Base-by-base conservation (phyloP, 805 yeast genomes). In the Metschnikowia bowlesiae region DNA sequence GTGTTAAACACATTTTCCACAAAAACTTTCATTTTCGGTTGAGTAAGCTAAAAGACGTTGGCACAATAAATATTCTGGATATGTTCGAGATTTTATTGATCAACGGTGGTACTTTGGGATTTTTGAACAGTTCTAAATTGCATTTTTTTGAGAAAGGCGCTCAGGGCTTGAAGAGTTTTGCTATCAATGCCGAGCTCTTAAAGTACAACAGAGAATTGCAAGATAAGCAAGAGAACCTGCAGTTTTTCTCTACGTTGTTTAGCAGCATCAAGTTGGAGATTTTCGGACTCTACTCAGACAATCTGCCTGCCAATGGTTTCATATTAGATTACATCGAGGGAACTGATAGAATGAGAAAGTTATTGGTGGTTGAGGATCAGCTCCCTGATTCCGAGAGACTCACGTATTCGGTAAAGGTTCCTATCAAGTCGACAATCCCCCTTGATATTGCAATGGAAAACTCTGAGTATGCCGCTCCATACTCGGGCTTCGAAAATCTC, bases 251-350 rank as follows among this genome's bases (percentile, higher is more conserved):
- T 3, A 60, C 76, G 0, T 66, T 70, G 37, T 85, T 83, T 62
- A 74, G 77, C 47, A 61, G 69, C 8, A 58, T 82, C 47, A 80
- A 76, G 47, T 51, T 69, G 3, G 83, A 76, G 51, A 62, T 73
- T 0, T 62, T 63, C 4, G 58, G 81, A 44, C 58, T 78, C 29
- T 50, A 69, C 13, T 26, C 39, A 3, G 57, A 49, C 8, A 46
- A 49, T 13, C 44, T 42, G 9, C 54, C 44, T 11, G 53, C 52
- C 1, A n/a, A n/a, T 32, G 45, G 38, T 16, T 84, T 83, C 78
- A 63, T 73, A 2, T 65, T 88, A 8, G 95, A 87, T 61, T 76
- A 78, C 31, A 81, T 84, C 46, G 96, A 89, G 62, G 87, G 88
- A 33, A 70, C 75, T 30, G 82, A 84, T 56, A 68, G 92, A 54